Conservation (phyloP, 495 filamentous ascomycete genomes). For the Acidomyces sp. region DNA sequence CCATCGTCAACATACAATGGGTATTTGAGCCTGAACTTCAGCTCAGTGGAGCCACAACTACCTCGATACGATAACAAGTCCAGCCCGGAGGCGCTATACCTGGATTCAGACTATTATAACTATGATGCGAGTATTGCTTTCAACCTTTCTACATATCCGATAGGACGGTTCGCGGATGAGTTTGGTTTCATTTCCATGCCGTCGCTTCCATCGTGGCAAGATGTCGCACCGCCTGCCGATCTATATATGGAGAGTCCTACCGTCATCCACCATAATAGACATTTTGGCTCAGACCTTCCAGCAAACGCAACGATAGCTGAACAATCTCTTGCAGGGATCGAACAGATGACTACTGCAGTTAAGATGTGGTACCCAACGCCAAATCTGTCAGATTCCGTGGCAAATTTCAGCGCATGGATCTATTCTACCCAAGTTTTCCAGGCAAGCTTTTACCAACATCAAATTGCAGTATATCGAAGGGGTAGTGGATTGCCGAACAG, state of each 20-base stretch:
- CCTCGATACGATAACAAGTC: slow-evolving; percentile 48
- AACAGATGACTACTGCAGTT: slow-evolving; percentile 51
- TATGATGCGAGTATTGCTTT: slow-evolving; percentile 46
- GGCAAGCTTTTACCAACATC: slow-evolving; percentile 48
- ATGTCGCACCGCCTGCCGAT: slow-evolving; percentile 39
- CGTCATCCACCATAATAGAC: no score
- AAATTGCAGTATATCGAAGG: slow-evolving; percentile 55
- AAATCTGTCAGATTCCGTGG: slow-evolving; percentile 39
- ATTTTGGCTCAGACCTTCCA: no score
- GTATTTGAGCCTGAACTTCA: slow-evolving; percentile 45
- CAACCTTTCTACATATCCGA: slow-evolving; percentile 42
- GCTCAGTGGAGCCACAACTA: slow-evolving; percentile 42
- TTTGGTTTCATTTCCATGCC: slow-evolving; percentile 60
- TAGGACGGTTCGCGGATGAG: slow-evolving; percentile 54
- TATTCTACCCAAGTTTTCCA: slow-evolving; percentile 57
- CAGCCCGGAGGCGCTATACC: slow-evolving; percentile 46
- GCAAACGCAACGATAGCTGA: no score
- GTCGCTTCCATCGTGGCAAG: slow-evolving; percentile 46
- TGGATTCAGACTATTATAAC: slow-evolving; percentile 59
- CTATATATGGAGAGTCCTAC: slow-evolving; percentile 48
- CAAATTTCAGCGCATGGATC: slow-evolving; percentile 59
- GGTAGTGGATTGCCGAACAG: slow-evolving; percentile 47
- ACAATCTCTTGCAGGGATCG: no score
- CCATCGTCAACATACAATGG: slow-evolving; percentile 56
- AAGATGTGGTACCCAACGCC: slow-evolving; percentile 51